Conservation (phyloP, 164 flowering plant genomes). For the Buxus sempervirens region DNA sequence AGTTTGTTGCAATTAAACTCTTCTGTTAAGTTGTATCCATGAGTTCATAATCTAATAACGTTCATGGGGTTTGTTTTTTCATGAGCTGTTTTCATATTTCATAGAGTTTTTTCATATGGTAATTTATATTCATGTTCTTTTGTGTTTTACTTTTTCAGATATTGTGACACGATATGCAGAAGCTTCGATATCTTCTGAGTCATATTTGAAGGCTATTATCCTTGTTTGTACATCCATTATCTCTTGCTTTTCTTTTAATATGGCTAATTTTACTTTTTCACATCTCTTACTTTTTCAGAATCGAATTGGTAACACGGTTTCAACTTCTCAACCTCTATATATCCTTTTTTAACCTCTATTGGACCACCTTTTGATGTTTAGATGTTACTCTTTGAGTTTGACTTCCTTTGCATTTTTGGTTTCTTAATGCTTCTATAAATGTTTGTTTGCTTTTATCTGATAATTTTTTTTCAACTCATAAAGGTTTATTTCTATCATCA, state of each 20-base stretch:
- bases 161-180: constrained; percentile 33
- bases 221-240: constrained; percentile 92
- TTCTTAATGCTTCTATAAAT: too few species aligned
- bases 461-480: too few species aligned
- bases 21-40: not conserved
- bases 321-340: not conserved
- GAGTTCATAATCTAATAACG: not conserved
- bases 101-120: not conserved
- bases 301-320: not conserved
- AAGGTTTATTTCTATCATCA: too few species aligned
- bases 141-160: constrained; percentile 34
- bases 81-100: not conserved
- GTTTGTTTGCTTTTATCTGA: too few species aligned
- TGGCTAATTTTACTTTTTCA: not conserved
- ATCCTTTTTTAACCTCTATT: not conserved
- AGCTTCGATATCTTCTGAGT: constrained; percentile 25
- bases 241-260: constrained; percentile 16
- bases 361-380: too few species aligned
- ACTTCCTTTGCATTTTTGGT: too few species aligned
- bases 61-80: not conserved
- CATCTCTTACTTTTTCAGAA: not conserved
- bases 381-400: too few species aligned
- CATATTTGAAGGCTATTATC: constrained; percentile 54
- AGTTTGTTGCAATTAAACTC: too few species aligned
- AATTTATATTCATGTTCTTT: not conserved